Base-by-base conservation (phyloP, 148 eudicot genomes). In the Rhododendron vialii region DNA sequence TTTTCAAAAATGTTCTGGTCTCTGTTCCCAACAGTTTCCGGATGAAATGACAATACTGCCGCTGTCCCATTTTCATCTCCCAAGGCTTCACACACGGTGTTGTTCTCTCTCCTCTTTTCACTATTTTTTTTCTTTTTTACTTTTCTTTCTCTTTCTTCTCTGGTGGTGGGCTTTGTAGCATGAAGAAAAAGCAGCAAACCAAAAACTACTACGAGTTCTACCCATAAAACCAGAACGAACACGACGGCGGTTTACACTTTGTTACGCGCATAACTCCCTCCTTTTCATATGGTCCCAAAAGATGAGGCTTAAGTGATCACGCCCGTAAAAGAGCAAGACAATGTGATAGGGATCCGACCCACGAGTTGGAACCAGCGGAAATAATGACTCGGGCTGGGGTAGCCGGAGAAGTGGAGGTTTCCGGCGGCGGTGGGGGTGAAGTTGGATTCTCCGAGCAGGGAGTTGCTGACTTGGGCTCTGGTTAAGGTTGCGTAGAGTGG, bases 381-480 rank as follows among this genome's bases (percentile, higher is more conserved):
- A 93, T 92, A 91, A 88, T 84, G 74, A 67, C 74, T 83, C 87
- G 86, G 67, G 76, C 88, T 14, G 89, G 83, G 82, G 85, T 86
- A 48, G 81, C 86, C 88, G 92, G 87, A 69, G 90, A 84, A 74
- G 80, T 30, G 63, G 82, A 71, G 35, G 82, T 15, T 51, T 77
- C 6, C 86, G 91, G 86, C 86, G 90, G 86, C 14, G 89, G 87
- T 96, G 11, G 99, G 98, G 15, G 94, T 96, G 81, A 96, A 96
- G 85, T 78, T 95, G 89, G n/a, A n/a, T n/a, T n/a, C n/a, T n/a
- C n/a, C n/a, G n/a, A n/a, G n/a, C n/a, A n/a, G n/a, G n/a, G n/a
- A 95, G 87, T 51, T 96, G 79, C 93, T 96, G 10, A 96, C 98
- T 53, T 96, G 99, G 99, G 92, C 98, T 22, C 90, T 96, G 73